Evolutionary conservation across 2,329 filamentous ascomycete species (phyloP), one percentile per base, ranked within the genome.

Genomic region (Sphaerulina musiva): DNA sequence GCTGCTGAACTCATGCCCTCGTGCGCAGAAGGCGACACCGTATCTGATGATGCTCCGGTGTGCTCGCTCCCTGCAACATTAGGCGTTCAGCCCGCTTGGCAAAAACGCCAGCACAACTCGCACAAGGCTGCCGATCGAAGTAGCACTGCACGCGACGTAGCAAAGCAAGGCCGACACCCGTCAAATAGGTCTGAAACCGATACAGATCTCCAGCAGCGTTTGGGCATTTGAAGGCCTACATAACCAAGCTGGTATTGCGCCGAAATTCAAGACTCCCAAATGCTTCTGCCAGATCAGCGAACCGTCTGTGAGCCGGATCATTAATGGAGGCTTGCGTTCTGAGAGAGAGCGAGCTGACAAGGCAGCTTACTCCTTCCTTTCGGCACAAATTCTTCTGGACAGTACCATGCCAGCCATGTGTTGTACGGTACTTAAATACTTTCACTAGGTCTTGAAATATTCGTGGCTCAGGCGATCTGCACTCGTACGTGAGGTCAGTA

Each of bases 71-170:
- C 34, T 38, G 34, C 34, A 38, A 38, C 42, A 8, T 11, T 26
- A 4, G 42, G 8, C 26, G 10, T 12, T 44, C 42, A 26, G 23
- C 20, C 9, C 20, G 17, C 42, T 12, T 26, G 42, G 11, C 11
- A 44, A 23, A 3, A 43, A 12, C 26, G 38, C 14, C 40, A 42
- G 42, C 42, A 26, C 20, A 44, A 29, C 42, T 29, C 14, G 40
- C 43, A 41, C 45, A 48, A 44, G 46, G 48, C 48, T 51, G 53
- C 51, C 53, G 26, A 44, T 51, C 11, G 14, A 20, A 9, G 48
- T 43, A 41, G 48, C 41, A 51, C 48, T 45, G 14, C 48, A 39
- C 34, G 20, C 39, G 41, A 46, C 40, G 39, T 23, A 29, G 9
- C 12, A 39, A 26, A 44, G 17, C 42, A 44, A 44, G 42, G 42